Percentiles rank a stretch among this genome's conserved stretches.
Conservation (phyloP, 1,284 basidiomycete genomes). For the Grifola frondosa region DNA sequence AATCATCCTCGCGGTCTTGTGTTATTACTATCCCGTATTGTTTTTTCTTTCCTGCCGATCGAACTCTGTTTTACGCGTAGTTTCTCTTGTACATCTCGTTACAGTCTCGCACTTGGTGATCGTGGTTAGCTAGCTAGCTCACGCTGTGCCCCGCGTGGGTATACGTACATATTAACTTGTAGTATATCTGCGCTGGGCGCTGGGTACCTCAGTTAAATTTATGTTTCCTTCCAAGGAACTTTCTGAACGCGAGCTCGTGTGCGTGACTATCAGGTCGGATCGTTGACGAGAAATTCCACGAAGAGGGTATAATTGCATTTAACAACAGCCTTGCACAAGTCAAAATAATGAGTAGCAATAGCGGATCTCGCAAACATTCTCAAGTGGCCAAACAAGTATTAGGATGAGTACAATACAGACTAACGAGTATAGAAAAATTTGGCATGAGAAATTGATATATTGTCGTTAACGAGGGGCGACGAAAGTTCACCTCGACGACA, state of each 20-base stretch:
- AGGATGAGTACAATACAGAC: too few species aligned
- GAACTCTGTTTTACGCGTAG: neutral
- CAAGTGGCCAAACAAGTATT: too few species aligned
- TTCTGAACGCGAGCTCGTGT: neutral
- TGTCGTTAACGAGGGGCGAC: too few species aligned
- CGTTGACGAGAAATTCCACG: too few species aligned
- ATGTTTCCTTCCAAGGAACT: neutral
- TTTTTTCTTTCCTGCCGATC: neutral
- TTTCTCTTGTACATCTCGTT: slow-evolving; percentile 3
- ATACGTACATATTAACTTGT: slow-evolving; percentile 24
- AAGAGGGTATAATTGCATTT: too few species aligned
- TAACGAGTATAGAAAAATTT: too few species aligned
- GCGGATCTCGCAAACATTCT: too few species aligned
- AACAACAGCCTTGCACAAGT: too few species aligned
- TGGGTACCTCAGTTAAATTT: neutral
- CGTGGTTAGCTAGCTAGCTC: slow-evolving; percentile 12
- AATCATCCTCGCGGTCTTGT: slow-evolving; percentile 18
- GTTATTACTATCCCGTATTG: slow-evolving; percentile 23
- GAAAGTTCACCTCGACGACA: too few species aligned
- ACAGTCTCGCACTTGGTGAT: slow-evolving; percentile 9
- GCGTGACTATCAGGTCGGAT: too few species aligned
- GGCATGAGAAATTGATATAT: too few species aligned
- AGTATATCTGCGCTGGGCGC: slow-evolving; percentile 30
- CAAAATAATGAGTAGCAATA: too few species aligned
- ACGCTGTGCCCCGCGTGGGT: slow-evolving; percentile 21